A percentile compares a stretch with the other conserved stretches of the same genome.
phyloP scores from a whole-genome alignment of 2,329 filamentous ascomycete species.

The Fusarium gaditjirri region DNA sequence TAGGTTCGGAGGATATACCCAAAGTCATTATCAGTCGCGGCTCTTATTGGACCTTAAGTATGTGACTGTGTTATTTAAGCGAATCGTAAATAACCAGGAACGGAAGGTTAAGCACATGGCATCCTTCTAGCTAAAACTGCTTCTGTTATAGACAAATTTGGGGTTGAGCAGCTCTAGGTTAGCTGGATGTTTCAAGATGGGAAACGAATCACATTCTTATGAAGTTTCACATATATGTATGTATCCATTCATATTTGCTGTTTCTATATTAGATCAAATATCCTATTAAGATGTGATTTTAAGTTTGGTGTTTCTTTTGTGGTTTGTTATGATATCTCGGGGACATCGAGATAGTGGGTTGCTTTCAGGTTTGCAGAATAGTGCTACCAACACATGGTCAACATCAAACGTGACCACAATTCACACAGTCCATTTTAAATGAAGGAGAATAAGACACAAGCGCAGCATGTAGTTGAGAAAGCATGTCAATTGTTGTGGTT shows the following conservation, averaged over 20 bases:
- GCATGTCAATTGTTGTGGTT: no score
- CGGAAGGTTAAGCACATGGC: background rate
- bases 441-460: background rate
- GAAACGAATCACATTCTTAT: background rate
- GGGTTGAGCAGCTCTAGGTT: background rate
- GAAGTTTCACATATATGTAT: background rate
- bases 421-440: background rate
- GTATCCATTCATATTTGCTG: background rate
- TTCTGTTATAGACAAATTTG: background rate
- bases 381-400: background rate
- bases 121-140: background rate
- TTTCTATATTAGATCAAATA: background rate
- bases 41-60: background rate
- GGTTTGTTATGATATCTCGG: no score
- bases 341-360: background rate
- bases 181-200: background rate
- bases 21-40: background rate
- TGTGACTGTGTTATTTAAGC: background rate
- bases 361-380: background rate
- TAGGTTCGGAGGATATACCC: background rate
- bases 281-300: fast-evolving
- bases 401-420: background rate
- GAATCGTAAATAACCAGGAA: background rate
- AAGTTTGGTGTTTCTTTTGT: background rate
- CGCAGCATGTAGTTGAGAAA: background rate